These are phyloP conservation scores for Metroxylon sagu DNA, from an alignment of 176 grass and related monocot genomes.

Conservation along the genomic window DNA sequence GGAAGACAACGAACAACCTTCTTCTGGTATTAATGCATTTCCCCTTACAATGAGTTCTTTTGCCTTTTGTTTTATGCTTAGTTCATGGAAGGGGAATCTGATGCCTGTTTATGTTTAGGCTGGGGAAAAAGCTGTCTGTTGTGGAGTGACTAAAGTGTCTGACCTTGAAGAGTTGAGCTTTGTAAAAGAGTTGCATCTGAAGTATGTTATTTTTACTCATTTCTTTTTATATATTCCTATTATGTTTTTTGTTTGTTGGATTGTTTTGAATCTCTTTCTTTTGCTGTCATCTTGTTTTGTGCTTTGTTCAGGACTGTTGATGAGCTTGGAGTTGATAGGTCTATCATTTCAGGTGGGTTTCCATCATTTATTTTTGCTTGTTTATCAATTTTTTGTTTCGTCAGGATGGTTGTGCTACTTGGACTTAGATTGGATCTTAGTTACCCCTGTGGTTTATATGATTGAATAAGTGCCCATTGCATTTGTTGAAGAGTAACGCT, in stretches of 20 bases:
- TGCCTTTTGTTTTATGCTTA: no score
- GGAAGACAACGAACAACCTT: conserved; percentile 84
- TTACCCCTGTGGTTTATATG: no score
- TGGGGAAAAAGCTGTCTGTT: conserved; percentile 79
- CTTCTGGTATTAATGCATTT: conserved; percentile 31
- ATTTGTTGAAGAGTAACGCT: no score
- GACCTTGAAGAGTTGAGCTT: conserved; percentile 61
- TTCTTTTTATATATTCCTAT: conserved; percentile 7
- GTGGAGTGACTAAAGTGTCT: conserved; percentile 47
- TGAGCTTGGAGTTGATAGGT: conserved; percentile 62
- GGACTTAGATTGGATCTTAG: no score
- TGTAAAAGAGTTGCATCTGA: conserved; percentile 65
- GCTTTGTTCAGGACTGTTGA: conserved; percentile 51
- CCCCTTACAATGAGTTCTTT: neutral
- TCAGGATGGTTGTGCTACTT: no score
- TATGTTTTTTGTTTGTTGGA: neutral
- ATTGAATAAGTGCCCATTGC: no score
- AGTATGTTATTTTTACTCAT: conserved; percentile 26
- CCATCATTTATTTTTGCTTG: neutral
- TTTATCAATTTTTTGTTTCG: neutral
- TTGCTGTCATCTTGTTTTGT: conserved; percentile 4
- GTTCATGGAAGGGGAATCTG: no score
- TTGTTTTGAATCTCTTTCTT: conserved; percentile 7
- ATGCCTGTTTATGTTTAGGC: conserved; percentile 34
- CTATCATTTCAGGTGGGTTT: conserved; percentile 39